Evolutionary conservation across 2,329 filamentous ascomycete species (phyloP).

Genomic region (Rutstroemia sp.): DNA sequence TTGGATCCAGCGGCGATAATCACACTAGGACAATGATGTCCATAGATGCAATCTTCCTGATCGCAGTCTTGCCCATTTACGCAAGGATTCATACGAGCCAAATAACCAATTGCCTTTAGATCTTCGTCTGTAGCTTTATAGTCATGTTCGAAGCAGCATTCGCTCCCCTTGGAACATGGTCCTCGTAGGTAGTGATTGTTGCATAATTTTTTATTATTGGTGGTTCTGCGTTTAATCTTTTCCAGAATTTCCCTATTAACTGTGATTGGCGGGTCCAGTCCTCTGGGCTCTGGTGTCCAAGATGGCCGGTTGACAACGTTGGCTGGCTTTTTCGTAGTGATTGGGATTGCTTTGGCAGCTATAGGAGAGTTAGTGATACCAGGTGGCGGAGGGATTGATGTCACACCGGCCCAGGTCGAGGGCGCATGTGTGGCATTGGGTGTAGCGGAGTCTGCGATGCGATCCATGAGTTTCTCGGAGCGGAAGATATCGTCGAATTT

Average conservation of each 20-base stretch:
- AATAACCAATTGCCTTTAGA: constrained; percentile 45
- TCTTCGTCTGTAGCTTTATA: constrained; percentile 48
- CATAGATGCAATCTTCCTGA: constrained; percentile 52
- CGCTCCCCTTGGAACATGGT: constrained; percentile 46
- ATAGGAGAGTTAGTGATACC: constrained; percentile 6
- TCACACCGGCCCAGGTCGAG: constrained; percentile 27
- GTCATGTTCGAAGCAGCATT: constrained; percentile 50
- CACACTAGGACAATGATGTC: constrained; percentile 41
- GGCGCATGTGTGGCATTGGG: constrained; percentile 13
- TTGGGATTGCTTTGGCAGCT: constrained; percentile 17
- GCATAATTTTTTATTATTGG: constrained; percentile 47
- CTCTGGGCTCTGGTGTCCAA: constrained; percentile 50
- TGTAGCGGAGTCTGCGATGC: constrained; percentile 23
- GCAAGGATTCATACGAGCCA: constrained; percentile 52
- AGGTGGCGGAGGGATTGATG: constrained; percentile 20
- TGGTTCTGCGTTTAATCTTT: constrained; percentile 47
- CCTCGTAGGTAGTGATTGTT: constrained; percentile 55
- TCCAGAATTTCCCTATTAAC: constrained; percentile 42
- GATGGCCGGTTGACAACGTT: not conserved
- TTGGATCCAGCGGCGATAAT: constrained; percentile 13
- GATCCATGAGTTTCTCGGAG: constrained; percentile 42
- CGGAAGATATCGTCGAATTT: constrained; percentile 47
- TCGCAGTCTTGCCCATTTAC: constrained; percentile 50
- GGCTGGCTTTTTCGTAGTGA: constrained; percentile 14
- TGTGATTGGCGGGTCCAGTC: constrained; percentile 45